Percentiles rank a stretch among this genome's conserved stretches.
Evolutionary conservation across 176 grass and related monocot genomes (phyloP).

Genomic region (Metroxylon sagu): DNA sequence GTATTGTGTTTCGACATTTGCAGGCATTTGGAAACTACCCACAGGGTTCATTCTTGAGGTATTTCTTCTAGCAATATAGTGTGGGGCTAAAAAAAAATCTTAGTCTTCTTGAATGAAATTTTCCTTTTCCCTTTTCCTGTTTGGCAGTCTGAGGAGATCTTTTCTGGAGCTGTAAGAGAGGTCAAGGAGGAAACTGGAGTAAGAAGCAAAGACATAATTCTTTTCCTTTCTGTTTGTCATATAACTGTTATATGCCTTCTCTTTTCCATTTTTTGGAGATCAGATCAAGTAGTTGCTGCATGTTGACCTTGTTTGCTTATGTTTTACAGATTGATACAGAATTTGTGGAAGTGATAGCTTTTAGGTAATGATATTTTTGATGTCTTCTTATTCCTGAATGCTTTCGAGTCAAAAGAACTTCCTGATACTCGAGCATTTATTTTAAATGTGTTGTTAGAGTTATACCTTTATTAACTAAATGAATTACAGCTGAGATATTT

Average conservation of each 20-base stretch:
- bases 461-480: no score
- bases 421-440: no score
- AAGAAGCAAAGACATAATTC: constrained; percentile 11
- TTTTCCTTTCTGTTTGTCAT: not conserved
- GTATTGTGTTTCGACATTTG: constrained; percentile 29
- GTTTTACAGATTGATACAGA: constrained; percentile 69
- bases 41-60: constrained; percentile 92
- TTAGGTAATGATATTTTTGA: constrained; percentile 42
- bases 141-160: constrained; percentile 83
- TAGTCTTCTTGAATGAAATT: no score
- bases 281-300: constrained; percentile 9
- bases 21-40: constrained; percentile 71
- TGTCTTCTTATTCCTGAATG: not conserved
- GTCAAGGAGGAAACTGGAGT: constrained; percentile 97
- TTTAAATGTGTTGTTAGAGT: no score
- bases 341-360: constrained; percentile 80
- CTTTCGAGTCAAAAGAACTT: no score
- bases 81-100: no score
- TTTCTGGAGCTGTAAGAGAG: constrained; percentile 71
- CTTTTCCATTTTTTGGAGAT: no score
- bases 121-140: not conserved
- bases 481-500: no score
- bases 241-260: not conserved
- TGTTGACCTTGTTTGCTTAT: constrained; percentile 5
- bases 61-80: not conserved